Base-by-base conservation (phyloP, 2,329 filamentous ascomycete genomes). In the Chaetoscypha palmicola region DNA sequence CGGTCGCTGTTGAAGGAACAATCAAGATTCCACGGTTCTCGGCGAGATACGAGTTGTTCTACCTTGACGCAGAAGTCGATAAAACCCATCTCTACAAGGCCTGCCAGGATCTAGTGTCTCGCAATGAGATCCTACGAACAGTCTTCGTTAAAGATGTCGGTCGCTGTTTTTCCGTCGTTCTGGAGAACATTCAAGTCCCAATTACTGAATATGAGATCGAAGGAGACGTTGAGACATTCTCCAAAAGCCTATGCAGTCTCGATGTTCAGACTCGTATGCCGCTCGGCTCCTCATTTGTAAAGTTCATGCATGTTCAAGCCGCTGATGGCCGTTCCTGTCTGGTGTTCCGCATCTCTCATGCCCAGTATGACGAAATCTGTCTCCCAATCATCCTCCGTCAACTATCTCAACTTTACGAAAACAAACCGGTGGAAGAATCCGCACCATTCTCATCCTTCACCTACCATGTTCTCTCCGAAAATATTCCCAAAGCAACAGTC, bases 321-420 rank as follows among this genome's bases (percentile, higher is more conserved):
- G 32, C 42, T 5, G 35, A 52, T 2, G 53, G 58, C 10, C 48
- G 61, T 5, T 54, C 62, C 1, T 65, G 62, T 11, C 62, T 71
- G 14, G 55, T 63, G 5, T 58, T 71, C 47, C 58, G 66, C 32
- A 61, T 74, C 12, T 74, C 71, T 0, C 79, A 83, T 59, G 71
- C 75, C 2, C 54, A 81, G 2, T 83, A 81, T 53, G 79, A 83
- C 59, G 79, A 79, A 17, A 81, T 78, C 75, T 79, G 77, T 9
- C 71, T 79, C 58, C 55, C 55, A 7, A 38, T 35, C 7, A 19
- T 56, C 2, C 51, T 58, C 20, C 43, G 42, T 22, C 47, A 55
- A 38, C 41, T 58, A 10, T 47, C 49, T 19, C 30, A 43, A 7
- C 21, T 52, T 22, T 58, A 56, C 34, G 70, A 73, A 48, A 70